These are phyloP conservation scores for Hydnomerulius pinastri DNA, from an alignment of 768 basidiomycete species.

Conservation along the genomic window DNA sequence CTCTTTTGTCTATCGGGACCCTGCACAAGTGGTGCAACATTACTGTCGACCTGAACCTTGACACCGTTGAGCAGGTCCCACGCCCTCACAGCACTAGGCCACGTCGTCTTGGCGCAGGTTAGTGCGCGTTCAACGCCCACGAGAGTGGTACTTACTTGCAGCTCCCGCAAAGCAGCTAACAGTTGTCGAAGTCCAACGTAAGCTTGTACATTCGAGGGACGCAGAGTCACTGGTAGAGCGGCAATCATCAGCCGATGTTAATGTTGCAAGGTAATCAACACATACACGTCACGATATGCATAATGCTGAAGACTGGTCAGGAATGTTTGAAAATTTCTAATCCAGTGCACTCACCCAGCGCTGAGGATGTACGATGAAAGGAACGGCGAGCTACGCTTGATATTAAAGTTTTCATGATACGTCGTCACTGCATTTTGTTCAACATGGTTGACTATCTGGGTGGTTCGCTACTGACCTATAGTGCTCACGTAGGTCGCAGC, in stretches of 20 bases:
- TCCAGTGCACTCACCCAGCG: slow-evolving; percentile 58
- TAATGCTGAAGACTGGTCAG: slow-evolving; percentile 51
- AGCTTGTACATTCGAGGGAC: slow-evolving; percentile 71
- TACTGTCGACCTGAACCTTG: slow-evolving; percentile 51
- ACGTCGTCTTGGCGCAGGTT: slow-evolving; percentile 48
- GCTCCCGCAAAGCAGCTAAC: slow-evolving; percentile 61
- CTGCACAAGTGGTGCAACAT: slow-evolving; percentile 37
- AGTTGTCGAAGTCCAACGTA: slow-evolving; percentile 65
- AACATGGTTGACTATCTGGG: not conserved
- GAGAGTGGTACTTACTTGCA: slow-evolving; percentile 51
- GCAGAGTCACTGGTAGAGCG: slow-evolving; percentile 59
- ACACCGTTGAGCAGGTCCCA: slow-evolving; percentile 70
- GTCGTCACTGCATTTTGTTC: slow-evolving; percentile 43
- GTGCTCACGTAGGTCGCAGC: slow-evolving; percentile 73
- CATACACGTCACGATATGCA: slow-evolving; percentile 77
- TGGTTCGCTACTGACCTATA: slow-evolving; percentile 46
- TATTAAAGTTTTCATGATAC: slow-evolving; percentile 61
- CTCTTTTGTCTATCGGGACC: slow-evolving; percentile 54
- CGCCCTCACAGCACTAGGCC: slow-evolving; percentile 70
- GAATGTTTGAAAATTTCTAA: not conserved
- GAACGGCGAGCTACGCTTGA: slow-evolving; percentile 64
- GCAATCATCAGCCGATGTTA: slow-evolving; percentile 12
- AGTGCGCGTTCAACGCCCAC: slow-evolving; percentile 9
- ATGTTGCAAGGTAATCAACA: slow-evolving; percentile 5
- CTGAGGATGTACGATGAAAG: slow-evolving; percentile 69